Conservation (phyloP, 2,329 filamentous ascomycete species). For the Plenodomus biglobosus region DNA sequence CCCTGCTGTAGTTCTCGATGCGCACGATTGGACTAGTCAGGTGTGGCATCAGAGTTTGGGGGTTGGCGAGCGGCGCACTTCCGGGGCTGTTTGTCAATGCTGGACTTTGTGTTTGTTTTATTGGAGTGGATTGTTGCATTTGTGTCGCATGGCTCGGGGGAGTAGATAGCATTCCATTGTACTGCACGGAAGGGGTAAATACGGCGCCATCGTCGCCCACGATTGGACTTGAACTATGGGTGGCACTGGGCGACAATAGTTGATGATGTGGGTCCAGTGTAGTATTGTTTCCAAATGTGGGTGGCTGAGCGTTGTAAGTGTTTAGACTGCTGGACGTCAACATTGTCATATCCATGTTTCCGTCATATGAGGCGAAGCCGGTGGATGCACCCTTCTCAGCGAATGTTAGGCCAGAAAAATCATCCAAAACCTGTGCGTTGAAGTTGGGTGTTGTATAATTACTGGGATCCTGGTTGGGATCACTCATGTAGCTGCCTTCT, state of each 20-base stretch:
- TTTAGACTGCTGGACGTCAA: conserved; percentile 31
- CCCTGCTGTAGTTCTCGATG: conserved; percentile 41
- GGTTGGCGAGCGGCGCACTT: conserved; percentile 27
- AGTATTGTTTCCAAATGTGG: conserved; percentile 21
- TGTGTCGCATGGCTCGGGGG: conserved; percentile 28
- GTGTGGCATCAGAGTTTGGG: conserved; percentile 32
- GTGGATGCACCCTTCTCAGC: conserved; percentile 25
- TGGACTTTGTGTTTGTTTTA: conserved; percentile 43
- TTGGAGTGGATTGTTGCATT: conserved; percentile 31
- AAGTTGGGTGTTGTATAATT: conserved; percentile 38
- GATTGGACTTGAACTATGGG: conserved; percentile 42
- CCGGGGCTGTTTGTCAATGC: conserved; percentile 43
- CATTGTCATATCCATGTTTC: conserved; percentile 30
- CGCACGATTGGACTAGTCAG: conserved; percentile 45
- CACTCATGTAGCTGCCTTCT: conserved; percentile 38
- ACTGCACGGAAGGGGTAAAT: conserved; percentile 19
- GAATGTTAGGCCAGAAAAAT: conserved; percentile 33
- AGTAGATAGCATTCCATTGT: conserved; percentile 27
- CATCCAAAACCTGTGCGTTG: conserved; percentile 35
- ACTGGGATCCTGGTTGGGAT: conserved; percentile 37
- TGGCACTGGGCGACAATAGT: conserved; percentile 40
- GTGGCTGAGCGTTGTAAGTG: conserved; percentile 35
- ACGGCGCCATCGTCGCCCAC: conserved; percentile 32
- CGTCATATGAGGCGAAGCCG: conserved; percentile 27
- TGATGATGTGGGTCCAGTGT: conserved; percentile 34